These are phyloP conservation scores for Pseudogymnoascus sp. DNA, from an alignment of 2,329 filamentous ascomycete species.

Conservation along the genomic window DNA sequence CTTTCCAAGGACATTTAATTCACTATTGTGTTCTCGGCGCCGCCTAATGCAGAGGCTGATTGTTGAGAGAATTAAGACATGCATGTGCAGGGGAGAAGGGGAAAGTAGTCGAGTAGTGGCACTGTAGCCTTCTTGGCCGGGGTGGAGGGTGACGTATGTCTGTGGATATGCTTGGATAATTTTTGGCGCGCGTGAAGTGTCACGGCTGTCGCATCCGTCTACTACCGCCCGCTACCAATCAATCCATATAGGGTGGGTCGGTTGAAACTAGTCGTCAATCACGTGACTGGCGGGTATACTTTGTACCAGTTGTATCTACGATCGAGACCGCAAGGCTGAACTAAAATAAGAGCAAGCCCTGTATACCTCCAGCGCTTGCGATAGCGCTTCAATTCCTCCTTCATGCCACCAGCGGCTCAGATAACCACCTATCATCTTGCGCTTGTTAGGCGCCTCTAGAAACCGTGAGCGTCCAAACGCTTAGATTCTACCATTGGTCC, in stretches of 20 bases:
- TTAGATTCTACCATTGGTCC: background rate
- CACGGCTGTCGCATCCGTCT: background rate
- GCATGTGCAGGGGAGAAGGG: background rate
- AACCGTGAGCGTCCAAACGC: background rate
- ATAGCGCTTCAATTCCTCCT: background rate
- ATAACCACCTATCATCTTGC: background rate
- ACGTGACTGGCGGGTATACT: background rate
- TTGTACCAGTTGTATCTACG: background rate
- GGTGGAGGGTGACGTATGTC: background rate
- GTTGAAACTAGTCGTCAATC: background rate
- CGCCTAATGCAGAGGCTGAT: background rate
- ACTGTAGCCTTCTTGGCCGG: background rate
- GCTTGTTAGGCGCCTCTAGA: background rate
- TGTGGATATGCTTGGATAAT: background rate
- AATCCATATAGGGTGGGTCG: background rate
- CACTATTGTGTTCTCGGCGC: background rate
- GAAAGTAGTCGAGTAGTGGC: background rate
- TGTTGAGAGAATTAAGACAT: background rate
- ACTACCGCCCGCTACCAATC: background rate
- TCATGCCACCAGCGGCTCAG: background rate
- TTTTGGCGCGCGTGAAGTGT: background rate
- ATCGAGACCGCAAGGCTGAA: background rate
- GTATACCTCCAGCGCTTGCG: background rate
- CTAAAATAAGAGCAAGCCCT: background rate
- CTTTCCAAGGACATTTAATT: background rate